Evolutionary conservation across 2,329 filamentous ascomycete genomes (phyloP).

Genomic region (Trichothecium roseum): DNA sequence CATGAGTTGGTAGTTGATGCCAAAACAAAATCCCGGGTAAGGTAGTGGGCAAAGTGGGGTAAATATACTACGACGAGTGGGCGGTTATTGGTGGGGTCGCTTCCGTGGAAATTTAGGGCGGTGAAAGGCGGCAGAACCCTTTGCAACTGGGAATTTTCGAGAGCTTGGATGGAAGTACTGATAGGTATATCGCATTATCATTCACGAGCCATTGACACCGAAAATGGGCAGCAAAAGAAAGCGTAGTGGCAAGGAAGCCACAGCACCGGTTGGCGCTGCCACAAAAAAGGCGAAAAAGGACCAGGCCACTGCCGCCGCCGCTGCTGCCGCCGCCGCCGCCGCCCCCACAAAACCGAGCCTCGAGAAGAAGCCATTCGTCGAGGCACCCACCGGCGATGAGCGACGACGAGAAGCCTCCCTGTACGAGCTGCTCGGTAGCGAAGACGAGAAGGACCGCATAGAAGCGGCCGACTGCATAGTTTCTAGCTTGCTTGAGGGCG

Average conservation of each 20-base stretch:
- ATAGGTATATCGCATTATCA: neutral
- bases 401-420: slow-evolving; percentile 47
- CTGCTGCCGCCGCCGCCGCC: slow-evolving; percentile 8
- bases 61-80: too few relatives aligned
- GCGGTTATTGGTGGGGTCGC: too few relatives aligned
- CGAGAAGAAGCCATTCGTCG: slow-evolving; percentile 35
- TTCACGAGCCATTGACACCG: slow-evolving; percentile 2
- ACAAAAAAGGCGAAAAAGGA: slow-evolving; percentile 22
- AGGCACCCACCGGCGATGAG: slow-evolving; percentile 40
- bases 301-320: slow-evolving; percentile 1
- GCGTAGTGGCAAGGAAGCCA: slow-evolving; percentile 19
- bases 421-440: slow-evolving; percentile 52
- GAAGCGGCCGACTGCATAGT: slow-evolving; percentile 49
- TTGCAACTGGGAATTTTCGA: too few relatives aligned
- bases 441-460: slow-evolving; percentile 45
- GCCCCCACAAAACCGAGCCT: slow-evolving; percentile 15
- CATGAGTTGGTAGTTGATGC: too few relatives aligned
- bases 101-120: too few relatives aligned
- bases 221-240: slow-evolving; percentile 25
- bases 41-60: too few relatives aligned
- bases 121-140: too few relatives aligned
- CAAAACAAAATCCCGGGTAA: too few relatives aligned
- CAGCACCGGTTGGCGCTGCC: slow-evolving; percentile 6
- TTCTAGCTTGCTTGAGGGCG: slow-evolving; percentile 39
- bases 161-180: too few relatives aligned